Percentiles rank a stretch among this genome's conserved stretches.
These are phyloP conservation scores for Aspergillus brasiliensis DNA, from an alignment of 2,329 filamentous ascomycete genomes.

Conservation along the genomic window DNA sequence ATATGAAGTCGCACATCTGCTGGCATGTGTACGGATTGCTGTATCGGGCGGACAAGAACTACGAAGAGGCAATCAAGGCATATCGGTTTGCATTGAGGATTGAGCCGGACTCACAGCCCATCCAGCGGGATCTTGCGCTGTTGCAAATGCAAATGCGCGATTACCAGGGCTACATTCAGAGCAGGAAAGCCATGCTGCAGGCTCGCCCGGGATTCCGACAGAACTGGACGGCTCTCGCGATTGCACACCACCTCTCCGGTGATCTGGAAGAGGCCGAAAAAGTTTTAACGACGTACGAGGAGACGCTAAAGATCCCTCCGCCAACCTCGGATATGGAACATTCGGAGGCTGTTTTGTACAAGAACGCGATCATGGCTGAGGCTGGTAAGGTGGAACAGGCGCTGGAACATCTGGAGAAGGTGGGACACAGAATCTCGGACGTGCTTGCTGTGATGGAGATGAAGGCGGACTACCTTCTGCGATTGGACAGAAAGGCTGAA, in stretches of 20 bases:
- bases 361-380: constrained; percentile 92
- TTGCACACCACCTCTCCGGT: constrained; percentile 88
- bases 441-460: constrained; percentile 82
- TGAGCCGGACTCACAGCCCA: constrained; percentile 92
- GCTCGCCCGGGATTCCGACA: constrained; percentile 78
- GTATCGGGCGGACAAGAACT: constrained; percentile 93
- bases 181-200: constrained; percentile 83
- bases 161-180: constrained; percentile 90
- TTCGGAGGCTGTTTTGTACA: constrained; percentile 91
- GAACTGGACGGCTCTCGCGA: constrained; percentile 96
- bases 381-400: constrained; percentile 80
- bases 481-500: constrained; percentile 75
- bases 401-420: constrained; percentile 78
- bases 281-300: constrained; percentile 87
- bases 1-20: constrained; percentile 99
- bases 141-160: constrained; percentile 97
- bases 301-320: constrained; percentile 81
- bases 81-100: constrained; percentile 94
- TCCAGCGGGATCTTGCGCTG: constrained; percentile 88
- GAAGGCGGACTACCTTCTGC: constrained; percentile 78
- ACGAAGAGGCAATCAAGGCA: constrained; percentile 97
- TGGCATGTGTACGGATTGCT: constrained; percentile 98
- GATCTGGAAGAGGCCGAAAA: constrained; percentile 85
- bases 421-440: constrained; percentile 78
- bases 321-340: constrained; percentile 82